Evolutionary conservation across 495 filamentous ascomycete genomes (phyloP).

Genomic region (Talaromyces nanjingensis): DNA sequence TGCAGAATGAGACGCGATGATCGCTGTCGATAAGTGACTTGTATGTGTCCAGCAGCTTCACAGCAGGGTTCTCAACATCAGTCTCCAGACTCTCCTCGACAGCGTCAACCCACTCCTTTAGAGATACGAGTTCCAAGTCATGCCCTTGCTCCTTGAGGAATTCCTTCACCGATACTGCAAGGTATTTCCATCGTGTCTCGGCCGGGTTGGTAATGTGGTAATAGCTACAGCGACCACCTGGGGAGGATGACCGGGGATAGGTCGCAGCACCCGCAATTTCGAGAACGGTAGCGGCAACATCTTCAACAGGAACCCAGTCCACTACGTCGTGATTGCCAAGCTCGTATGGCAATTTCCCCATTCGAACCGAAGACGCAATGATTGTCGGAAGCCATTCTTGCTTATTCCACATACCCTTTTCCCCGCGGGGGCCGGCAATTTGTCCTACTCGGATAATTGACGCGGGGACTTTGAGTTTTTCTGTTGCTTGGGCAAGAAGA

Average conservation of each 20-base stretch:
- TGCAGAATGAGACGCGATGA: not conserved
- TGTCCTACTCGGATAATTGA: constrained; percentile 48
- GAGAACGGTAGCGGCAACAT: not conserved
- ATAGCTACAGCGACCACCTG: not conserved
- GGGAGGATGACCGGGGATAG: not conserved
- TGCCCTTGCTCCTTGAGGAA: not conserved
- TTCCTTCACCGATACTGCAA: not conserved
- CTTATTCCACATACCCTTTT: constrained; percentile 39
- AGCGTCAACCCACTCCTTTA: constrained; percentile 13
- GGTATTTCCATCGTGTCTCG: not conserved
- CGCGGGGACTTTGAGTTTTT: constrained; percentile 25
- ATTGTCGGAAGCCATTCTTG: constrained; percentile 48
- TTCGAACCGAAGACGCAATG: constrained; percentile 32
- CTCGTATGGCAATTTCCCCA: constrained; percentile 34
- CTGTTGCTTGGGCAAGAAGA: not conserved
- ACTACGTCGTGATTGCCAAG: constrained; percentile 20
- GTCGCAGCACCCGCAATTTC: not conserved
- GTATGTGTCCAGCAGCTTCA: constrained; percentile 18
- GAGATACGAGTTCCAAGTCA: not conserved
- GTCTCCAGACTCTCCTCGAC: constrained; percentile 11
- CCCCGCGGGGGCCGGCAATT: constrained; percentile 37
- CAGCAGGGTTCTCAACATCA: constrained; percentile 13
- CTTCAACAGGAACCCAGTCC: not conserved
- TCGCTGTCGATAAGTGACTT: not conserved
- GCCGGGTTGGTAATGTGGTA: not conserved